Evolutionary conservation across 257 asterid species (phyloP).

Genomic region (Salvia hispanica): DNA sequence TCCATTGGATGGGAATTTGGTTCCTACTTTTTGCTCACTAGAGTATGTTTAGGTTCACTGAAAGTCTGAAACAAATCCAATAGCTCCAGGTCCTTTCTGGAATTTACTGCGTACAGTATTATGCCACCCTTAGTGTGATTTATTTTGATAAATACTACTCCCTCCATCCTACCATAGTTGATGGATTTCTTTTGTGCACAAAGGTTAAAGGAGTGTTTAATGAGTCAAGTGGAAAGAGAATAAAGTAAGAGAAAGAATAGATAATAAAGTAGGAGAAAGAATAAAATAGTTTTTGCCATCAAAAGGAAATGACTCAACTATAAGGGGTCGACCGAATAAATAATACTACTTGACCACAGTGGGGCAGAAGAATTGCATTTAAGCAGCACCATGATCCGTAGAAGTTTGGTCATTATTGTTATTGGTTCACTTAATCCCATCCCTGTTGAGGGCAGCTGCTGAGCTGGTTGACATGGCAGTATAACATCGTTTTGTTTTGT

Average conservation of each 20-base stretch:
- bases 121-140: too few species aligned
- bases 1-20: background rate
- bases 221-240: too few species aligned
- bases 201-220: too few species aligned
- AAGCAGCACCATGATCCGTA: background rate
- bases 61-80: background rate
- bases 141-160: too few species aligned
- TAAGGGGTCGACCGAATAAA: too few species aligned
- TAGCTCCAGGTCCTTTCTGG: background rate
- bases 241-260: too few species aligned
- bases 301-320: too few species aligned
- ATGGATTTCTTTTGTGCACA: too few species aligned
- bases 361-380: background rate
- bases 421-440: background rate
- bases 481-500: background rate
- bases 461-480: background rate
- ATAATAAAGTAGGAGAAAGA: too few species aligned
- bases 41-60: background rate
- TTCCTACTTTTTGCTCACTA: slow-evolving; percentile 10
- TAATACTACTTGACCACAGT: too few species aligned
- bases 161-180: too few species aligned
- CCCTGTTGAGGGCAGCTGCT: background rate
- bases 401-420: background rate
- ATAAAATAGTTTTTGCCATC: too few species aligned
- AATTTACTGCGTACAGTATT: background rate